Evolutionary conservation across 139 green algal genomes (phyloP).

Genomic region (Gonium pectorale): DNA sequence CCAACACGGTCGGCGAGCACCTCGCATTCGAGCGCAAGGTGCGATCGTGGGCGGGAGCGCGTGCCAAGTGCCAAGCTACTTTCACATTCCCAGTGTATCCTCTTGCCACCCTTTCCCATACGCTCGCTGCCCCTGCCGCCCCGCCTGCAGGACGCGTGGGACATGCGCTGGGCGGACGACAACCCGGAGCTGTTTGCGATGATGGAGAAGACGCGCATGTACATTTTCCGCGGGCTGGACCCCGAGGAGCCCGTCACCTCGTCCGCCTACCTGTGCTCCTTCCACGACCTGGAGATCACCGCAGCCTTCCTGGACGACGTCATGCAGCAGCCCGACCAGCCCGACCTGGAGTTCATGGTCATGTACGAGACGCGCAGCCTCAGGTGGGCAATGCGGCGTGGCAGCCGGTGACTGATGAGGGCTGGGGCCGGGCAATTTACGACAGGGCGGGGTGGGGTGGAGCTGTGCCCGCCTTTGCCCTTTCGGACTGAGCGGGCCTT

Average conservation of each 20-base stretch:
- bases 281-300: conserved; percentile 80
- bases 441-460: no score
- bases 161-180: conserved; percentile 84
- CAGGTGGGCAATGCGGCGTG: no score
- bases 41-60: no score
- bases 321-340: conserved; percentile 74
- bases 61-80: no score
- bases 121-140: not conserved
- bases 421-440: no score
- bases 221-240: conserved; percentile 80
- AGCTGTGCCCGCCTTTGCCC: no score
- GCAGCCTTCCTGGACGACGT: conserved; percentile 79
- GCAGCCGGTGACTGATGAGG: no score
- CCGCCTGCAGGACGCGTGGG: conserved; percentile 75
- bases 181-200: conserved; percentile 84
- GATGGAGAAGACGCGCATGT: conserved; percentile 90
- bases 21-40: conserved; percentile 74
- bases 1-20: conserved; percentile 63
- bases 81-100: no score
- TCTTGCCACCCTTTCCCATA: not conserved
- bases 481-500: no score
- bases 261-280: conserved; percentile 74
- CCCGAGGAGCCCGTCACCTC: conserved; percentile 84
- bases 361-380: conserved; percentile 78
- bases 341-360: conserved; percentile 70